Evolutionary conservation across 2,329 filamentous ascomycete species (phyloP).

Genomic region (Chaetomium olivaceum): DNA sequence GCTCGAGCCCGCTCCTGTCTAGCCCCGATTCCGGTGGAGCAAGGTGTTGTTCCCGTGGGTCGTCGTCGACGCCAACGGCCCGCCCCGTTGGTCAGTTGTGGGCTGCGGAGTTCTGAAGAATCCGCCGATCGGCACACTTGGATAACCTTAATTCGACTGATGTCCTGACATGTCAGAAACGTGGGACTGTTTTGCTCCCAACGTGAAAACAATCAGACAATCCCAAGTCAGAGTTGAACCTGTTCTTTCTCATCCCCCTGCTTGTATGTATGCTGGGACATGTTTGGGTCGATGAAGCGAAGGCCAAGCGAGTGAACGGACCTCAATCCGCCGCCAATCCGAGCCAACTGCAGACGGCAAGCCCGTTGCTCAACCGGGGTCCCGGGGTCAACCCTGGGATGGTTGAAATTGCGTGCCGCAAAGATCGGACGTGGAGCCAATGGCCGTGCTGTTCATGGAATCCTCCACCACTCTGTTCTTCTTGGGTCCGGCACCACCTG

Average conservation of each 20-base stretch:
- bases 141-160: conserved; percentile 4
- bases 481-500: background rate
- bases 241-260: background rate
- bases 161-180: background rate
- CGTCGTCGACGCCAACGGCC: conserved; percentile 1
- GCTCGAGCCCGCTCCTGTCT: background rate
- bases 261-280: background rate
- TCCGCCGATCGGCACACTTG: conserved; percentile 1
- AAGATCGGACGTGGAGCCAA: background rate
- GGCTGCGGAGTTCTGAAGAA: conserved; percentile 1
- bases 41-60: background rate
- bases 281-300: background rate
- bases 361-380: background rate
- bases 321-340: background rate
- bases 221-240: background rate
- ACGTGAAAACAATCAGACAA: background rate
- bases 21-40: background rate
- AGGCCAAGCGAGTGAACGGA: background rate
- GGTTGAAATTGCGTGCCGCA: background rate
- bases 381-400: background rate
- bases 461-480: background rate
- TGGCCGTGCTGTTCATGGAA: background rate
- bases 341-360: background rate
- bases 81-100: background rate
- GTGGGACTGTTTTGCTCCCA: background rate